Percentiles rank a stretch among this genome's conserved stretches.
Evolutionary conservation across 257 asterid genomes (phyloP).

Genomic region (Nicotiana benthamiana): DNA sequence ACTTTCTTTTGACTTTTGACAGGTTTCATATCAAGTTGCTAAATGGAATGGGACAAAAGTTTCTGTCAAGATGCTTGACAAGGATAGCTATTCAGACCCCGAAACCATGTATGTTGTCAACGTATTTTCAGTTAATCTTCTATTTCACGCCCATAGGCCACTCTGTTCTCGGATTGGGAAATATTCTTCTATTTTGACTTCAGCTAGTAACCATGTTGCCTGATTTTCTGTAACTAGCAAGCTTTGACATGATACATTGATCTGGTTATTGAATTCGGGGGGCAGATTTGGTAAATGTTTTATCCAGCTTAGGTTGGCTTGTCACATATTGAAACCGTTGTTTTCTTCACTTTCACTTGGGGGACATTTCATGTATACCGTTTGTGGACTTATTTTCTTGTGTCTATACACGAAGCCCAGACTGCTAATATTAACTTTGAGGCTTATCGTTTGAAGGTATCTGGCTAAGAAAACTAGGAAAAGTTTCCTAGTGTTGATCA

Average conservation of each 20-base stretch:
- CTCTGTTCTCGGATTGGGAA: not conserved
- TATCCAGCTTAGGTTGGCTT: not conserved
- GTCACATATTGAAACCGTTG: not conserved
- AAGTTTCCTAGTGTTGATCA: not conserved
- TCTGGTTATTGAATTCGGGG: not conserved
- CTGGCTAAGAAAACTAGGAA: not conserved
- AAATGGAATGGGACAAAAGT: conserved; percentile 98
- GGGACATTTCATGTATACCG: not conserved
- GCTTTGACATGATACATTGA: not conserved
- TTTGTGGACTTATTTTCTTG: not conserved
- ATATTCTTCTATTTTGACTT: not conserved
- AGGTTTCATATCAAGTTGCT: conserved; percentile 98
- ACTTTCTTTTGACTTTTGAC: conserved; percentile 13
- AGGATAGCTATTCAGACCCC: conserved; percentile 68
- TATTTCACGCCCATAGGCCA: not conserved
- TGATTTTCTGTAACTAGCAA: not conserved
- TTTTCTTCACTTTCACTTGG: not conserved
- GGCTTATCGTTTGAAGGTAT: not conserved
- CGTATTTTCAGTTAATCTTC: not conserved
- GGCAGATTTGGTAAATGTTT: not conserved
- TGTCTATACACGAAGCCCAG: not conserved
- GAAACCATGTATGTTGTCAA: conserved; percentile 53
- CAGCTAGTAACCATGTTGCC: not conserved
- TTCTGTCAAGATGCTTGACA: conserved; percentile 92
- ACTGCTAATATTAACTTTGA: not conserved